Conservation (phyloP, 2,329 filamentous ascomycete genomes). For the Emericellopsis atlantica region DNA sequence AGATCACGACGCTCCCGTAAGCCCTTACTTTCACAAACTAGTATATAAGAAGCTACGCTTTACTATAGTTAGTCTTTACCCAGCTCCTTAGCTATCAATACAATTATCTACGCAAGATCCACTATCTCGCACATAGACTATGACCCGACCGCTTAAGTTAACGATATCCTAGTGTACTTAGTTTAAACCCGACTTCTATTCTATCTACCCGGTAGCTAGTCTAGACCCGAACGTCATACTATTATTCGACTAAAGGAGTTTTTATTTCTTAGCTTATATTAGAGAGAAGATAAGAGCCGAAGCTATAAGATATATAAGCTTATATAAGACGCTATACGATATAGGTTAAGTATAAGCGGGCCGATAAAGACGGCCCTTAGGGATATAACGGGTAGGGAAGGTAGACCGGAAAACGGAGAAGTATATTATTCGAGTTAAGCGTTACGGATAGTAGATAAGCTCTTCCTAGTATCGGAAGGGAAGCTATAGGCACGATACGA, state of each 20-base stretch:
- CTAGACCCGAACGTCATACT: no score
- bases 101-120: no score
- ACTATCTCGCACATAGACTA: no score
- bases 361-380: neutral
- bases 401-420: neutral
- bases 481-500: constrained; percentile 11
- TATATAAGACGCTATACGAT: constrained; percentile 13
- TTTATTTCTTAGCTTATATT: constrained; percentile 14
- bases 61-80: no score
- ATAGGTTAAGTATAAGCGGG: constrained; percentile 4
- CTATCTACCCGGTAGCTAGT: no score
- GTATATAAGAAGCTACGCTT: no score
- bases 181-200: no score
- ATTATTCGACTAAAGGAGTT: constrained; percentile 17
- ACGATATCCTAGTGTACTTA: no score
- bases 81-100: no score
- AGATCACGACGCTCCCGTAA: no score
- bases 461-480: constrained; percentile 8
- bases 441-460: constrained; percentile 6
- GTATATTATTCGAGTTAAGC: constrained; percentile 10
- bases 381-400: neutral
- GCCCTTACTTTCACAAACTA: no score
- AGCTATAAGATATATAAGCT: constrained; percentile 18
- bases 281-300: neutral
- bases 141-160: no score